Evolutionary conservation across 495 filamentous ascomycete genomes (phyloP).

Genomic region (Parathielavia hyrcaniae): DNA sequence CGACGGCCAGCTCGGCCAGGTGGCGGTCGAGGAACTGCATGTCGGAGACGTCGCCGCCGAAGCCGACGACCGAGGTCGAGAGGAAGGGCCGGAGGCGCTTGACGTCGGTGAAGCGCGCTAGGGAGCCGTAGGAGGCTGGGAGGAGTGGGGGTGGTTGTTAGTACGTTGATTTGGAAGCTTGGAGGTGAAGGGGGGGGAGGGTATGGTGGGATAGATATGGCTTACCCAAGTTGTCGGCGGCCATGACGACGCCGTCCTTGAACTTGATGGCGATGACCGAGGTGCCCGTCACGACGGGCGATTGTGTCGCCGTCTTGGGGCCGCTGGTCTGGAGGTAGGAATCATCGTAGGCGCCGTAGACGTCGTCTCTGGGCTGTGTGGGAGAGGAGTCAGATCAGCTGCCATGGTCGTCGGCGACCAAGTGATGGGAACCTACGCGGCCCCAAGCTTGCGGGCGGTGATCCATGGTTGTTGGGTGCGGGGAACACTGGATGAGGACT

Average conservation of each 20-base stretch:
- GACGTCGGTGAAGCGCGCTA: conserved; percentile 93
- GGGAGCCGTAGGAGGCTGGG: conserved; percentile 90
- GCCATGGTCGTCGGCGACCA: not conserved
- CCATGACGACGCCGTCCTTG: conserved; percentile 91
- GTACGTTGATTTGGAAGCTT: conserved; percentile 9
- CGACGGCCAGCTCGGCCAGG: conserved; percentile 74
- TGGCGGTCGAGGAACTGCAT: conserved; percentile 97
- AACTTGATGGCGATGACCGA: conserved; percentile 92
- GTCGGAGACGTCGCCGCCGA: conserved; percentile 92
- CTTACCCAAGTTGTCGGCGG: conserved; percentile 89
- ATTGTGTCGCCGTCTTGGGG: conserved; percentile 80
- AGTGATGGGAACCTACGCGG: conserved; percentile 55
- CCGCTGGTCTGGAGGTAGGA: conserved; percentile 66
- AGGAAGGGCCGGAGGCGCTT: conserved; percentile 82
- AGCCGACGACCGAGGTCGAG: conserved; percentile 68
- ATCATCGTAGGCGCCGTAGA: conserved; percentile 86
- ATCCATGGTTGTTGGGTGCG: conserved; percentile 57
- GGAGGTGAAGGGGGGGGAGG: not conserved
- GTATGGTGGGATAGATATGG: conserved; percentile 1
- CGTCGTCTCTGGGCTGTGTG: conserved; percentile 79
- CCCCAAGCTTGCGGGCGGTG: conserved; percentile 95
- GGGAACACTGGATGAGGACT: conserved; percentile 6
- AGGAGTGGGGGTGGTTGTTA: not conserved
- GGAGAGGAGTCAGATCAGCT: conserved; percentile 11
- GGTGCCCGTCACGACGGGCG: conserved; percentile 89